A percentile compares a stretch with the other conserved stretches of the same genome.
Conservation (phyloP, 2,329 filamentous ascomycete species). For the Spiromastix sp. region DNA sequence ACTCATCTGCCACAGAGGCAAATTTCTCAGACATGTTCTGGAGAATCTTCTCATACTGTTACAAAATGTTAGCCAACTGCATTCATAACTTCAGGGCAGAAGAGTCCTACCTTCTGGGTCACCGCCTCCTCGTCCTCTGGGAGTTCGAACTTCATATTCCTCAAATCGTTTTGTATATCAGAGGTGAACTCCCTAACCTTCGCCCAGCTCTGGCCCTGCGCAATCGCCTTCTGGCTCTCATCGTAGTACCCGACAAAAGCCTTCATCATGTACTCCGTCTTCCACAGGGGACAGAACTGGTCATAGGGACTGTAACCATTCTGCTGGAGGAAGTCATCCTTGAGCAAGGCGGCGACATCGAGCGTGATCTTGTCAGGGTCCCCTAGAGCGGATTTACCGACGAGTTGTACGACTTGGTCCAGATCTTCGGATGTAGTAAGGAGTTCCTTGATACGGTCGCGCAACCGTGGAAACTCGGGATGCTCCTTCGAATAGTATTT, state of each 20-base stretch:
- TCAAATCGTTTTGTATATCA: slow-evolving; percentile 74
- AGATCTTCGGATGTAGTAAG: slow-evolving; percentile 92
- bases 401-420: slow-evolving; percentile 96
- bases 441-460: slow-evolving; percentile 87
- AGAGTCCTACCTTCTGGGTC: slow-evolving; percentile 73
- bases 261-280: slow-evolving; percentile 99
- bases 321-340: slow-evolving; percentile 98
- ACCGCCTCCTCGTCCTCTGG: slow-evolving; percentile 74
- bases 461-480: slow-evolving; percentile 85
- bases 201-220: slow-evolving; percentile 81
- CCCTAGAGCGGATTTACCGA: slow-evolving; percentile 92
- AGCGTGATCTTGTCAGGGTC: slow-evolving; percentile 98
- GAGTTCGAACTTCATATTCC: slow-evolving; percentile 94
- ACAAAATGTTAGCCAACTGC: slow-evolving; percentile 29
- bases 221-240: slow-evolving; percentile 88
- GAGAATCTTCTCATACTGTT: slow-evolving; percentile 79
- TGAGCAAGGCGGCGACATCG: slow-evolving; percentile 80
- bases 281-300: slow-evolving; percentile 98
- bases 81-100: background rate
- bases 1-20: slow-evolving; percentile 91
- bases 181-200: slow-evolving; percentile 86
- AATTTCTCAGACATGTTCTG: slow-evolving; percentile 96
- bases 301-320: slow-evolving; percentile 99
- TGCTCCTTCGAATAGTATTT: slow-evolving; percentile 90
- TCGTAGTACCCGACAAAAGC: slow-evolving; percentile 97